Evolutionary conservation across 495 filamentous ascomycete genomes (phyloP), one percentile per base, ranked within the genome.

Genomic region (Podospora pseudocomata): DNA sequence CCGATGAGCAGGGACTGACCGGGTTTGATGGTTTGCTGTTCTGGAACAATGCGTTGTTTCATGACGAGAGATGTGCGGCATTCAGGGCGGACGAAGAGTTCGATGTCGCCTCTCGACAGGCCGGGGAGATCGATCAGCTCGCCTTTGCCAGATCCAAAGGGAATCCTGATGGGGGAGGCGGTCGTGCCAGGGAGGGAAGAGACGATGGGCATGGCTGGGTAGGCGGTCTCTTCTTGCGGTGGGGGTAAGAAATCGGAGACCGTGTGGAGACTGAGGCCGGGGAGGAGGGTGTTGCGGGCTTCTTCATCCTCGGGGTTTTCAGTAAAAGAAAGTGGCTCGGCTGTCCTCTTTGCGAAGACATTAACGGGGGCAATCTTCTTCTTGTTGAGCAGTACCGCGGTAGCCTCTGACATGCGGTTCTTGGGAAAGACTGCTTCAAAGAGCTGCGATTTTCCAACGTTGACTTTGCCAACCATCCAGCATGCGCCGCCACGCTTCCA

Each of bases 401-500:
- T 49, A 16, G 39, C 15, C 6, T 49, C 39, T 11, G 39, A 49
- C 71, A 82, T 86, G 58, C 87, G 84, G 27, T 91, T 91, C 75
- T 97, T 96, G 18, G 94, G 94, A 72, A 92, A 96, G 19, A 96
- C 88, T 9, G 83, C 83, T 73, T 94, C 87, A 65, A 97, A 92
- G 27, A 99, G 88, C 69, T 88, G 89, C 74, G 93, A 97, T 78
- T 99, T 99, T 16, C 95, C 95, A 28, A 98, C 95, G 74, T 99
- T 99, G 63, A 90, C 92, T 72, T 94, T 97, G n/a, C 96, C 95
- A 27, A 98, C 92, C 82, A 99, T 88, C 95, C 95, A 99, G n/a
- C 91, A 86, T 5, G 90, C 96, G 3, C 94, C 93, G 9, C 90
- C 92, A 54, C 92, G 87, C 44, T 87, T 80, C 79, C 84, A 90